Evolutionary conservation across 2,329 filamentous ascomycete species (phyloP).

Genomic region (Hirsutella minnesotensis): DNA sequence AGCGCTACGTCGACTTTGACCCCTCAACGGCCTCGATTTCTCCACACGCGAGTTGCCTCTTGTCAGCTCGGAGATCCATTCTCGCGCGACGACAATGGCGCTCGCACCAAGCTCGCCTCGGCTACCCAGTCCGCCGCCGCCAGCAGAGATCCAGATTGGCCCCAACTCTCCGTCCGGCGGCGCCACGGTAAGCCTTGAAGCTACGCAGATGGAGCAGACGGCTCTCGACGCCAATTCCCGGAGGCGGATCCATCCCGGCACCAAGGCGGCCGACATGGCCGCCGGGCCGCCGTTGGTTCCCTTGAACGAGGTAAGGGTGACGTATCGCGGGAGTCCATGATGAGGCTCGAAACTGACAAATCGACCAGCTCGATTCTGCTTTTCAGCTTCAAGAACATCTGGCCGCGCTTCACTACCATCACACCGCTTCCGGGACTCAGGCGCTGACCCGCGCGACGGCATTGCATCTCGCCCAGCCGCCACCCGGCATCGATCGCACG

Average conservation of each 20-base stretch:
- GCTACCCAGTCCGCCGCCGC: constrained; percentile 86
- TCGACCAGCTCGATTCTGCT: constrained; percentile 73
- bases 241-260: constrained; percentile 83
- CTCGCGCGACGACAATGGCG: constrained; percentile 36
- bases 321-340: background rate
- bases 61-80: too few relatives aligned
- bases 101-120: constrained; percentile 71
- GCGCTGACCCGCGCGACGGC: constrained; percentile 71
- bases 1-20: too few relatives aligned
- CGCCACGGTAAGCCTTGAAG: constrained; percentile 39
- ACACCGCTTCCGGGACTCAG: constrained; percentile 54
- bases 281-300: constrained; percentile 82
- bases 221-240: constrained; percentile 62
- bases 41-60: too few relatives aligned
- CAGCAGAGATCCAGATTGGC: constrained; percentile 86
- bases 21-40: too few relatives aligned
- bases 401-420: constrained; percentile 77
- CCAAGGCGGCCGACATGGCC: constrained; percentile 84
- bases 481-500: constrained; percentile 69
- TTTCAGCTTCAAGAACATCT: constrained; percentile 97
- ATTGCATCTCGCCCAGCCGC: constrained; percentile 63
- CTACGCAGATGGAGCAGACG: constrained; percentile 49
- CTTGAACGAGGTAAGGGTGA: constrained; percentile 59
- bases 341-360: constrained; percentile 6
- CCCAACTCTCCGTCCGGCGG: constrained; percentile 62